Conservation (phyloP, 495 filamentous ascomycete genomes). For the Talaromyces adpressus region DNA sequence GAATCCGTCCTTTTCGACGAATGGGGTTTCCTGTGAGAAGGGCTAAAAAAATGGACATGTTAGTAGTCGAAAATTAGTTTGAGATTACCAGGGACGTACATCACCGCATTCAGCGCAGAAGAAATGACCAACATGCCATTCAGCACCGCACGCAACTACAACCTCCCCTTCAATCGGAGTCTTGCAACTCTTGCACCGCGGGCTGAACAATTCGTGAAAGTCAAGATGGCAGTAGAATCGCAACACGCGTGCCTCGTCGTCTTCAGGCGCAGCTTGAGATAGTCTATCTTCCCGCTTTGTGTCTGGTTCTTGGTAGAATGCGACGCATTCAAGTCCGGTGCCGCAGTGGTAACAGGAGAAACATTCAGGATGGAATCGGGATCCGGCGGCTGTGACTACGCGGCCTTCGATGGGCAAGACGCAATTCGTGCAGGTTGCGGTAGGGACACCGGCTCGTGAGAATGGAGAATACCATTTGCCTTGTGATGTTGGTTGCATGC, state of each 20-base stretch:
- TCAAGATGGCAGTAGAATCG: conserved; percentile 97
- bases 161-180: conserved; percentile 98
- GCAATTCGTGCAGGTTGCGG: conserved; percentile 79
- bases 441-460: conserved; percentile 52
- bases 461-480: conserved; percentile 33
- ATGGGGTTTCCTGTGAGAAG: conserved; percentile 72
- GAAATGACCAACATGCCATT: conserved; percentile 98
- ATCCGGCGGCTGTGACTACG: conserved; percentile 71
- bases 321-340: conserved; percentile 84
- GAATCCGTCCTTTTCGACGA: conserved; percentile 98
- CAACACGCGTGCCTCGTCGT: conserved; percentile 51
- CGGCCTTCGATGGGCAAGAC: conserved; percentile 78
- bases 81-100: conserved; percentile 28
- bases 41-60: conserved; percentile 37
- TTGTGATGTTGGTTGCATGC: conserved; percentile 21
- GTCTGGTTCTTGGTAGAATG: conserved; percentile 89
- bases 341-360: conserved; percentile 87
- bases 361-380: conserved; percentile 90
- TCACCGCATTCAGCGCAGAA: conserved; percentile 99
- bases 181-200: conserved; percentile 91
- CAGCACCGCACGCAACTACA: conserved; percentile 81
- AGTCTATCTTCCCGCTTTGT: conserved; percentile 60
- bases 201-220: conserved; percentile 91
- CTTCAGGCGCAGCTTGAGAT: conserved; percentile 45
- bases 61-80: neutral